Conservation (phyloP, 31 red algal species). For the Porphyra umbilicalis region DNA sequence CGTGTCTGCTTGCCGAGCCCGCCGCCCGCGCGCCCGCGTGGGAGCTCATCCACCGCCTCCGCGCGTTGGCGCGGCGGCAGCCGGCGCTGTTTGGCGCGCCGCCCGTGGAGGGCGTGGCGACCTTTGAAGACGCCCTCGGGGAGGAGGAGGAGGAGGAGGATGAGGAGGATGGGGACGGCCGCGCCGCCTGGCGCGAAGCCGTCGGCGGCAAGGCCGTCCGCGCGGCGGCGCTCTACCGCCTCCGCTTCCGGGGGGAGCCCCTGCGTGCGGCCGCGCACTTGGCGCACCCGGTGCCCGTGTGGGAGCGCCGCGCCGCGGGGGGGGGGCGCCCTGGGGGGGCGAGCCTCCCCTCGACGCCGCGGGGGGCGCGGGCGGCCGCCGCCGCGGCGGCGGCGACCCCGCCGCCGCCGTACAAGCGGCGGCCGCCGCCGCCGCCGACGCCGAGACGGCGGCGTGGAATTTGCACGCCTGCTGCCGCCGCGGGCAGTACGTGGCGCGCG, state of each 20-base stretch:
- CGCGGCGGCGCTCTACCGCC: not conserved
- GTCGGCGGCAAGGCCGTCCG: not conserved
- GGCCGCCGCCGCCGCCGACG: not conserved
- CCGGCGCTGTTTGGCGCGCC: not conserved
- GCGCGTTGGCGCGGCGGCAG: not conserved
- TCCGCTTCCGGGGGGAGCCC: not conserved
- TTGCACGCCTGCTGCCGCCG: not conserved
- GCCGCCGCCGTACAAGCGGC: not conserved
- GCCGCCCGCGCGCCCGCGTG: not conserved
- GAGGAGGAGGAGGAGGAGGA: not conserved
- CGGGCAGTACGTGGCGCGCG: not conserved
- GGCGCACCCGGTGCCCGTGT: not conserved
- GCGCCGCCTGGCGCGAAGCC: not conserved
- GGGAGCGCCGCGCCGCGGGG: not conserved
- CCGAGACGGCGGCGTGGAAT: not conserved
- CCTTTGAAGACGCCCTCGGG: not conserved
- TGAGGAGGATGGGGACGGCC: not conserved
- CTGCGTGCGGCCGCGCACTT: not conserved
- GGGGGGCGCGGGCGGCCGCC: not conserved
- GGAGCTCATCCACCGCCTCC: not conserved
- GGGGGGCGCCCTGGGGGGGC: not conserved
- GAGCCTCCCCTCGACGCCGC: not conserved
- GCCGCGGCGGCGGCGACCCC: not conserved
- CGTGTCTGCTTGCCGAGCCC: not conserved
- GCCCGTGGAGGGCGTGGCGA: not conserved